Percentiles rank a stretch among this genome's conserved stretches.
phyloP scores from a whole-genome alignment of 1,139 yeast species.

The Chernovozyma aurita region DNA sequence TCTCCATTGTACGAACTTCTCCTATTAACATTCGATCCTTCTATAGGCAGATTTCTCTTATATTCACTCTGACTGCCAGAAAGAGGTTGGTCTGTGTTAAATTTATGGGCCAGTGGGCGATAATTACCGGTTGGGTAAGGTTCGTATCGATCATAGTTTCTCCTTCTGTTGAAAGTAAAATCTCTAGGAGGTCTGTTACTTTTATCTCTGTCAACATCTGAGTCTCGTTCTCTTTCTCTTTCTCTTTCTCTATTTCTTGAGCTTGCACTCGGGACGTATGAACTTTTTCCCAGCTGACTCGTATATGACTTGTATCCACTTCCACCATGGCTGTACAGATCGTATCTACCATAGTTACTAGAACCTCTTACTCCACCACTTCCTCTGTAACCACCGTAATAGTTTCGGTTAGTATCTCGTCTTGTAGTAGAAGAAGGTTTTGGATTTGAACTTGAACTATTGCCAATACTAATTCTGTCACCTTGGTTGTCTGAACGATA shows the following conservation, averaged over 20 bases:
- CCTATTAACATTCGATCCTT: not conserved
- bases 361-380: not conserved
- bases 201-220: constrained; percentile 8
- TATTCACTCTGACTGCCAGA: constrained; percentile 8
- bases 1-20: constrained; percentile 1
- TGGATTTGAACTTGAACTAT: not conserved
- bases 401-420: constrained; percentile 9
- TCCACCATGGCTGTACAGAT: constrained; percentile 4
- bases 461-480: not conserved
- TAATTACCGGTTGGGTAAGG: not conserved
- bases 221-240: constrained; percentile 7
- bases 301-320: not conserved
- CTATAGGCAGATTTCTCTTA: constrained; percentile 7
- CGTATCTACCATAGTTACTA: constrained; percentile 2
- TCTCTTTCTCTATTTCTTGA: constrained; percentile 2
- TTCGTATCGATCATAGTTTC: constrained; percentile 2
- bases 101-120: not conserved
- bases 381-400: constrained; percentile 13
- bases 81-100: not conserved
- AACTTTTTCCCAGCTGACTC: constrained; percentile 1
- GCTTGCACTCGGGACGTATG: not conserved
- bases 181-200: not conserved
- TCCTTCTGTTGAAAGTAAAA: not conserved
- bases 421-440: not conserved
- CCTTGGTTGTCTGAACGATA: constrained; percentile 5